Percentiles rank a stretch among this genome's conserved stretches.
Conservation (phyloP, 2,329 filamentous ascomycete species). For the Pseudopithomyces maydicus region DNA sequence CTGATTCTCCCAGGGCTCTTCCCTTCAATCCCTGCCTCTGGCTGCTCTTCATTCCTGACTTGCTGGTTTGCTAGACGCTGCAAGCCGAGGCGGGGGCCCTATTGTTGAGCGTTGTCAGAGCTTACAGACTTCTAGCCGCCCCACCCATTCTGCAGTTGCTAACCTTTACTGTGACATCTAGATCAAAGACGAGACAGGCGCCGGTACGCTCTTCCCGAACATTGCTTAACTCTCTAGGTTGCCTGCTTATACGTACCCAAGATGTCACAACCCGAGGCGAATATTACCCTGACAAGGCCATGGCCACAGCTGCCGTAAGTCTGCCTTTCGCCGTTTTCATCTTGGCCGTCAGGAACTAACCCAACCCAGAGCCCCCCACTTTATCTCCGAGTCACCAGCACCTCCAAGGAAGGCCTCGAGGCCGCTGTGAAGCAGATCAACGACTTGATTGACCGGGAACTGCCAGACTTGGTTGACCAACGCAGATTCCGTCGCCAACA, state of each 20-base stretch:
- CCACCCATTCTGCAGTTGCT: constrained; percentile 81
- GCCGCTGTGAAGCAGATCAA: constrained; percentile 86
- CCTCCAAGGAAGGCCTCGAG: constrained; percentile 87
- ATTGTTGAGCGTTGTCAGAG: constrained; percentile 46
- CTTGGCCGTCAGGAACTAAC: not conserved
- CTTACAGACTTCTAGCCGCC: constrained; percentile 54
- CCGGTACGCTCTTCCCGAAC: constrained; percentile 89
- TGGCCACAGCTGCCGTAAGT: constrained; percentile 86
- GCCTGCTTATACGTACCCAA: constrained; percentile 70
- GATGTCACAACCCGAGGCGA: constrained; percentile 98
- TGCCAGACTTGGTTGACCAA: constrained; percentile 94
- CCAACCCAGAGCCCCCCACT: constrained; percentile 78
- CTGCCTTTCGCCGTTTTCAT: constrained; percentile 46
- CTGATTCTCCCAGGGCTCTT: constrained; percentile 65
- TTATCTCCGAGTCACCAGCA: constrained; percentile 95
- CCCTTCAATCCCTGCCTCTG: constrained; percentile 28
- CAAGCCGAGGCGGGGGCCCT: constrained; percentile 23
- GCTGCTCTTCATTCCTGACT: constrained; percentile 33
- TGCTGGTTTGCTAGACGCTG: constrained; percentile 59
- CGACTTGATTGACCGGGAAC: constrained; percentile 93
- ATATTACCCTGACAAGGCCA: constrained; percentile 96
- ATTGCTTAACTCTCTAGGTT: constrained; percentile 64
- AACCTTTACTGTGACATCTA: constrained; percentile 87
- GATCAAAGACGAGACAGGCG: constrained; percentile 99
- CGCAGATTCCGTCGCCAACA: constrained; percentile 86